Percentiles rank a stretch among this genome's conserved stretches.
Evolutionary conservation across 2,329 filamentous ascomycete species (phyloP).

Genomic region (Aspergillus fumigatiaffinis): DNA sequence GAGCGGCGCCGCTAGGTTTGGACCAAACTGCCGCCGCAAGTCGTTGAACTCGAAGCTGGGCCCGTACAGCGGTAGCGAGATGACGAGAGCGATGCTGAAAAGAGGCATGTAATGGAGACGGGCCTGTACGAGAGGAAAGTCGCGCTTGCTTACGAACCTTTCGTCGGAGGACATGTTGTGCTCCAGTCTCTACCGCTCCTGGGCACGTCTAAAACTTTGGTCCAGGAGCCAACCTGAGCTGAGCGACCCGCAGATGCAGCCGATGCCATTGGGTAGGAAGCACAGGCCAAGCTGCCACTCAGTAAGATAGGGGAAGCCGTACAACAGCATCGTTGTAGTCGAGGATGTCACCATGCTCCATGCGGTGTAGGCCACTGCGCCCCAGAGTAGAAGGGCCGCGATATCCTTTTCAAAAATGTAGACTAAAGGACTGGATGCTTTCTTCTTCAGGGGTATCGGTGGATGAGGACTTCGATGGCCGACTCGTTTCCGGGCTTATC

Average conservation of each 20-base stretch:
- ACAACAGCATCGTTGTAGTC: conserved; percentile 38
- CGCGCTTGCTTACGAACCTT: neutral
- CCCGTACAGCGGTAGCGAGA: conserved; percentile 30
- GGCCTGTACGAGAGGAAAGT: conserved; percentile 4
- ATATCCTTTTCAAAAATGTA: too few relatives aligned
- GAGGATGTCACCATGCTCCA: conserved; percentile 49
- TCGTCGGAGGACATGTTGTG: neutral
- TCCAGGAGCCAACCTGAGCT: conserved; percentile 11
- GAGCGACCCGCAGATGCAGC: conserved; percentile 22
- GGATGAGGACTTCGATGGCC: conserved; percentile 8
- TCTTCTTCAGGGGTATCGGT: conserved; percentile 20
- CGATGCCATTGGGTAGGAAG: conserved; percentile 43
- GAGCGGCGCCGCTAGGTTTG: conserved; percentile 32
- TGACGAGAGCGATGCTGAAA: conserved; percentile 4
- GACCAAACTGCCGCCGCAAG: conserved; percentile 13
- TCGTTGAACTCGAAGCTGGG: conserved; percentile 33
- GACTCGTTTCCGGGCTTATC: conserved; percentile 13
- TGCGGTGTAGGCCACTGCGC: too few relatives aligned
- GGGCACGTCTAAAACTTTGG: conserved; percentile 4
- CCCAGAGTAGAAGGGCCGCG: too few relatives aligned
- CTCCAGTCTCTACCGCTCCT: conserved; percentile 2
- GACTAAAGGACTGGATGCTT: conserved; percentile 36
- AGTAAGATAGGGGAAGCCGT: conserved; percentile 30
- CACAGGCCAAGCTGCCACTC: conserved; percentile 39
- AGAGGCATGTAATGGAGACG: conserved; percentile 5